phyloP scores from a whole-genome alignment of 2,329 filamentous ascomycete genomes.

The Hysterium pulicare region DNA sequence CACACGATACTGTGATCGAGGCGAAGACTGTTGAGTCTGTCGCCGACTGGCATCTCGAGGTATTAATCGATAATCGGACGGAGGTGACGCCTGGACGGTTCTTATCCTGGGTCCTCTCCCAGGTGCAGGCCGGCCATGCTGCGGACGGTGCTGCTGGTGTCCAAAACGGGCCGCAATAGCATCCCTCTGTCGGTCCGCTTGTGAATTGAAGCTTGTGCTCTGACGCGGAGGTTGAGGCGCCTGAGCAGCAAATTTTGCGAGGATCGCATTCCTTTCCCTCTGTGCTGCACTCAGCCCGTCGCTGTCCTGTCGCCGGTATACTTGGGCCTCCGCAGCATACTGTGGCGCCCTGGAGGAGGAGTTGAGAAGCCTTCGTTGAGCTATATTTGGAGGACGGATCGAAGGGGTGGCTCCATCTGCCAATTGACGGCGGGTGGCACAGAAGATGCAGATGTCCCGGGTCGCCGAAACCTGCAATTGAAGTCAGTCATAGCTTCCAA shows the following conservation, averaged over 20 bases:
- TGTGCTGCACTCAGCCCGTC: not conserved
- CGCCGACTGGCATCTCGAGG: not conserved
- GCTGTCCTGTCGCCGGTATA: conserved; percentile 23
- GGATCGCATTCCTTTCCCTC: not conserved
- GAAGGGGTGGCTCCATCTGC: conserved; percentile 15
- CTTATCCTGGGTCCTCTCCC: not conserved
- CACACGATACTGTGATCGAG: conserved; percentile 20
- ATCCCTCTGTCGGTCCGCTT: not conserved
- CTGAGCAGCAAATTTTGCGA: not conserved
- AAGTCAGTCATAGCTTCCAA: not conserved
- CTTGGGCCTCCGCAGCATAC: conserved; percentile 22
- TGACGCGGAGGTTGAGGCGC: not conserved
- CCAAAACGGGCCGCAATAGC: not conserved
- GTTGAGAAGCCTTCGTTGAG: conserved; percentile 31
- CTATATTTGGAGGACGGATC: conserved; percentile 9
- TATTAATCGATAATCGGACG: too few species aligned
- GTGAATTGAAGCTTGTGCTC: not conserved
- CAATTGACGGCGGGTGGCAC: conserved; percentile 31
- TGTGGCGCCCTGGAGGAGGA: conserved; percentile 30
- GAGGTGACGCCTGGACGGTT: too few species aligned
- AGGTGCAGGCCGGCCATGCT: not conserved
- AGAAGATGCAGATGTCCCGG: conserved; percentile 38
- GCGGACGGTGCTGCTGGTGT: not conserved
- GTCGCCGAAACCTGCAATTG: conserved; percentile 27
- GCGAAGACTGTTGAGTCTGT: not conserved